A percentile compares a stretch with the other conserved stretches of the same genome.
These are phyloP conservation scores for Candida silvatica DNA, from an alignment of 805 yeast genomes.

Conservation along the genomic window DNA sequence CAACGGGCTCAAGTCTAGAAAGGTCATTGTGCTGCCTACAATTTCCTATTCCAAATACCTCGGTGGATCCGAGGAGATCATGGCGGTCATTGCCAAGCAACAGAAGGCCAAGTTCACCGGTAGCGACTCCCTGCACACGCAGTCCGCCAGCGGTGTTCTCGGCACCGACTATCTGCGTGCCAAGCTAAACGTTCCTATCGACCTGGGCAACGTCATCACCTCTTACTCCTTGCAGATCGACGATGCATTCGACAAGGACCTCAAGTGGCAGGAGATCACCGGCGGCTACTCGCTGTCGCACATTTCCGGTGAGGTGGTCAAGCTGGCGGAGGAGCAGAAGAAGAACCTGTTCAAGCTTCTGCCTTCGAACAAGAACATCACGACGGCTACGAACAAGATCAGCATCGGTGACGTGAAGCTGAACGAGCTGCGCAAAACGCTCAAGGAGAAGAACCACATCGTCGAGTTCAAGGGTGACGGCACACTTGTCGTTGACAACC, in stretches of 20 bases:
- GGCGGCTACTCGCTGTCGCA: constrained; percentile 81
- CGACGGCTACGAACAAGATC: constrained; percentile 18
- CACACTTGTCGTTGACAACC: constrained; percentile 74
- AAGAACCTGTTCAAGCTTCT: constrained; percentile 5
- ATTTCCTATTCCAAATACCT: constrained; percentile 11
- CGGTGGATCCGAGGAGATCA: constrained; percentile 16
- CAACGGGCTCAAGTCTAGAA: constrained; percentile 71
- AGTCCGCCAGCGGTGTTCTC: constrained; percentile 9
- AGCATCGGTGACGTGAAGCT: constrained; percentile 82
- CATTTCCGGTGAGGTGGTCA: constrained; percentile 54
- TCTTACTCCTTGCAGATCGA: constrained; percentile 60
- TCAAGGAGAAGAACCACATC: constrained; percentile 47
- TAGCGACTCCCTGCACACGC: constrained; percentile 7
- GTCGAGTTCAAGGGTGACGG: constrained; percentile 96
- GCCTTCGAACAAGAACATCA: constrained; percentile 3
- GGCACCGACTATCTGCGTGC: constrained; percentile 23
- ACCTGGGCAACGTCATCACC: constrained; percentile 45
- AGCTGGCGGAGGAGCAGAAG: constrained; percentile 8
- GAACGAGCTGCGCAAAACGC: constrained; percentile 64
- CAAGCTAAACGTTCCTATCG: constrained; percentile 30
- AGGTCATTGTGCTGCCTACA: constrained; percentile 41
- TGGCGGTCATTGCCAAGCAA: constrained; percentile 14
- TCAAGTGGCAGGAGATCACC: constrained; percentile 79
- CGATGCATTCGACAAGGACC: constrained; percentile 45
- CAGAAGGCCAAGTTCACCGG: constrained; percentile 10